These are phyloP conservation scores for Lachancea cidri DNA, from an alignment of 805 yeast species.

Conservation along the genomic window DNA sequence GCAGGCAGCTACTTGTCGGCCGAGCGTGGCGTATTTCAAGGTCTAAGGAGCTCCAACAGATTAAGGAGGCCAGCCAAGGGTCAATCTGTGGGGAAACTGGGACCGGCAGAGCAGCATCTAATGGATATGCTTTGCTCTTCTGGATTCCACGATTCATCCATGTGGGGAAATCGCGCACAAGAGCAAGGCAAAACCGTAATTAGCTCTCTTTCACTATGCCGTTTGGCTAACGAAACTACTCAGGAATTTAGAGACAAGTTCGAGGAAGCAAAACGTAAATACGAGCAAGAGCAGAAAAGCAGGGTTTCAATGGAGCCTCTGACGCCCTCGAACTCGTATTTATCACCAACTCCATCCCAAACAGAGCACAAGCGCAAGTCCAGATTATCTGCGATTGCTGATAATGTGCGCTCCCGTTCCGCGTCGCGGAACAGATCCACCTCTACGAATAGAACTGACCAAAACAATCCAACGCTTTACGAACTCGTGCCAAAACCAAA, in stretches of 20 bases:
- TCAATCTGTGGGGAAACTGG: constrained; percentile 36
- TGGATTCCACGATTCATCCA: constrained; percentile 62
- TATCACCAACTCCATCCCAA: constrained; percentile 7
- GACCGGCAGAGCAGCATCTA: constrained; percentile 91
- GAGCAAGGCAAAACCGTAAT: constrained; percentile 88
- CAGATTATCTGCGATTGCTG: constrained; percentile 58
- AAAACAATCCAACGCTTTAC: constrained; percentile 32
- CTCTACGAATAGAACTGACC: constrained; percentile 35
- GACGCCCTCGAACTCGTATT: constrained; percentile 8
- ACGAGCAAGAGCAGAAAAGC: constrained; percentile 19
- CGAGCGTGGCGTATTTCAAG: constrained; percentile 65
- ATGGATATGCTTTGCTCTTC: constrained; percentile 91
- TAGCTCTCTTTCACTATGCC: constrained; percentile 51
- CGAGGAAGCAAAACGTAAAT: constrained; percentile 18
- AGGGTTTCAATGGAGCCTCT: constrained; percentile 5
- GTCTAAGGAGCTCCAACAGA: constrained; percentile 44
- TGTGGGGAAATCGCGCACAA: constrained; percentile 86
- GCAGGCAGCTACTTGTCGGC: constrained; percentile 64
- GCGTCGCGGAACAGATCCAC: constrained; percentile 44
- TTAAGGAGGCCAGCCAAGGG: constrained; percentile 17
- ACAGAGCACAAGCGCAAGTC: constrained; percentile 44
- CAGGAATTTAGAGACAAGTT: constrained; percentile 27
- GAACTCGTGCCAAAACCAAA: constrained; percentile 33
- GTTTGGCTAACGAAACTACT: constrained; percentile 38
- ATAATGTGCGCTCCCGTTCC: constrained; percentile 54